Base-by-base conservation (phyloP, 352 stramenopile genomes). In the Globisporangium okanoganense region DNA sequence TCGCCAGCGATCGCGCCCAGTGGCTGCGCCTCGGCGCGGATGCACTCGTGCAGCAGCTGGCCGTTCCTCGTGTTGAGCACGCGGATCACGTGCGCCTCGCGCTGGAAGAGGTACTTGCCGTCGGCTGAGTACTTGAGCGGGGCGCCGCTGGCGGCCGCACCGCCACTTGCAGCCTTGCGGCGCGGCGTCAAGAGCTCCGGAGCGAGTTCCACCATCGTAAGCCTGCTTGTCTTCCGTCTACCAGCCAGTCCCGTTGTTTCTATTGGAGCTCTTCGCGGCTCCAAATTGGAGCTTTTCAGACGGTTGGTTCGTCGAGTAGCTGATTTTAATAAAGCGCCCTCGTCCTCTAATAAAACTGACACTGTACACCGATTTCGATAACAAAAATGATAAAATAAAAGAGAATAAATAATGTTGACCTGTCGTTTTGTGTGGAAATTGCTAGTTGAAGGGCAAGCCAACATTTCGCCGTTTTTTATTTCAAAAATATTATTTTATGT, bases 71-170 rank as follows among this genome's bases (percentile, higher is more conserved):
- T 74, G 66, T 88, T 79, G 33, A 88, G 70, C 43, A 93, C 82
- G 50, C 79, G 80, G 12, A 94, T 65, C 48, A 85, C 76, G 62
- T 90, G 76, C n/a, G 73, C 77, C 35, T 92, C 79, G 55, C 79
- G 78, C 70, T 92, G 79, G 72, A 93, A 94, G 27, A 94, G 67
- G 63, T 84, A 84, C 63, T 80, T 86, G 18, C 78, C 83, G 62
- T 92, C 81, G 3, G 63, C 48, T 14, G 85, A 88, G 61, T 89
- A 91, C 43, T 75, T 58, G 48, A 93, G 72, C 58, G 75, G 58
- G 12, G 75, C 52, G 12, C 45, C 33, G 38, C 24, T 50, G 20
- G 20, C 41, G 29, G 41, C 24, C 33, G 5, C n/a, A 18, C n/a
- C n/a, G 8, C 24, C 27, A 25, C 20, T 31, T 16, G 54, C 38